Evolutionary conservation across 139 green algal species (phyloP).

Genomic region (Picochlorum sp.): DNA sequence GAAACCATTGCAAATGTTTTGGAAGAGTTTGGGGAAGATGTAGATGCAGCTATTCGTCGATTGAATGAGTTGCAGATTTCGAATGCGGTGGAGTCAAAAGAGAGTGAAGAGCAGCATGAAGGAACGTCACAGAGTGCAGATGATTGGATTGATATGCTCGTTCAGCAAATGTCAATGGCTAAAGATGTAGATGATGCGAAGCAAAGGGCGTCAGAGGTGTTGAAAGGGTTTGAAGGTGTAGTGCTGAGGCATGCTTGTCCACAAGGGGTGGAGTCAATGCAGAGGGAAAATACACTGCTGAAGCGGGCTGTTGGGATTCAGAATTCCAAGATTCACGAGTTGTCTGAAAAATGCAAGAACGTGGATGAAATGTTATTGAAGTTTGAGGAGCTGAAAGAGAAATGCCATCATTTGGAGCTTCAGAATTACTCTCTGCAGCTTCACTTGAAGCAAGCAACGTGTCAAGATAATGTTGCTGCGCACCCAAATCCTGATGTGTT

Average conservation of each 20-base stretch:
- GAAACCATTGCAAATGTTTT: constrained; percentile 57
- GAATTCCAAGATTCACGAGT: constrained; percentile 51
- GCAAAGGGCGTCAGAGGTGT: constrained; percentile 38
- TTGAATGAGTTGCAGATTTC: constrained; percentile 52
- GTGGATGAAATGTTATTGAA: constrained; percentile 15
- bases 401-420: constrained; percentile 53
- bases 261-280: constrained; percentile 16
- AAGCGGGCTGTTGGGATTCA: constrained; percentile 81
- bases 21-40: constrained; percentile 59
- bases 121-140: constrained; percentile 20
- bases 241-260: constrained; percentile 22
- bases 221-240: constrained; percentile 65
- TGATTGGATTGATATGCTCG: constrained; percentile 67
- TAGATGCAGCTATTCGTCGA: constrained; percentile 67
- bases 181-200: constrained; percentile 54
- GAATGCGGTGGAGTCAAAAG: background rate
- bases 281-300: constrained; percentile 57
- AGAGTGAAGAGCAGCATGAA: constrained; percentile 4
- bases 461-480: constrained; percentile 6
- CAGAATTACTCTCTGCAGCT: constrained; percentile 67
- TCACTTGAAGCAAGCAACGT: constrained; percentile 61
- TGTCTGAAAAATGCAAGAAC: constrained; percentile 36
- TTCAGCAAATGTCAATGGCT: constrained; percentile 63
- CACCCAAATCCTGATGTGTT: constrained; percentile 40
- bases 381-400: constrained; percentile 52